A percentile compares a stretch with the other conserved stretches of the same genome.
Evolutionary conservation across 2,329 filamentous ascomycete species (phyloP).

Genomic region (Dactylellina parvicollis): DNA sequence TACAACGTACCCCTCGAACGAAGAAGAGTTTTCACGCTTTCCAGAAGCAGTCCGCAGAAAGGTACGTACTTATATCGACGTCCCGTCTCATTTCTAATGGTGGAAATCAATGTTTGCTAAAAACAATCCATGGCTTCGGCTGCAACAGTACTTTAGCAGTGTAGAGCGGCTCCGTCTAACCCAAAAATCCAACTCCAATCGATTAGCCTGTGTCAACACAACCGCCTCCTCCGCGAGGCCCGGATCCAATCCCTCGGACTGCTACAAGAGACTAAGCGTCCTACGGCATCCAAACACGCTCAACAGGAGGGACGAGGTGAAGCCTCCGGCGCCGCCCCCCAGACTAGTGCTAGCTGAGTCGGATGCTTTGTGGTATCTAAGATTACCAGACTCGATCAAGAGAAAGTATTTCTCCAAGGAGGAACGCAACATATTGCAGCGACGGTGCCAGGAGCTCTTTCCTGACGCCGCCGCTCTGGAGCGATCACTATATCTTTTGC

Average conservation of each 20-base stretch:
- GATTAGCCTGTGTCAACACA: slow-evolving; percentile 36
- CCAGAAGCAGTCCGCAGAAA: slow-evolving; percentile 69
- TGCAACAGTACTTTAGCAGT: slow-evolving; percentile 74
- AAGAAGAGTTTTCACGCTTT: slow-evolving; percentile 65
- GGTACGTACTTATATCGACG: slow-evolving; percentile 62
- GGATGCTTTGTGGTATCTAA: slow-evolving; percentile 75
- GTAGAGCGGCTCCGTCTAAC: slow-evolving; percentile 75
- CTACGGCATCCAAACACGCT: slow-evolving; percentile 55
- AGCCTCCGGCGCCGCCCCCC: slow-evolving; percentile 18
- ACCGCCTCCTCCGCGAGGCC: slow-evolving; percentile 59
- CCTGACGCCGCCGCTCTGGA: slow-evolving; percentile 70
- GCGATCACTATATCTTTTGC: slow-evolving; percentile 67
- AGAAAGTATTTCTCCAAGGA: slow-evolving; percentile 76
- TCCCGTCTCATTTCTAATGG: slow-evolving; percentile 37
- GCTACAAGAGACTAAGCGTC: slow-evolving; percentile 45
- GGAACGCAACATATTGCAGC: slow-evolving; percentile 73
- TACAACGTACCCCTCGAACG: slow-evolving; percentile 54
- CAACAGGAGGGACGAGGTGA: slow-evolving; percentile 43
- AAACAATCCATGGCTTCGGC: slow-evolving; percentile 43
- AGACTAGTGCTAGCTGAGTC: slow-evolving; percentile 64
- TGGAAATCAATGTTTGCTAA: slow-evolving; percentile 41
- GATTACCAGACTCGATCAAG: slow-evolving; percentile 77
- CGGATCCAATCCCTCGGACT: slow-evolving; percentile 52
- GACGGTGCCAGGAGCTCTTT: slow-evolving; percentile 67
- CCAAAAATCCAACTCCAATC: slow-evolving; percentile 61